Conservation (phyloP, 345 rosid species). For the Brassica carinata region DNA sequence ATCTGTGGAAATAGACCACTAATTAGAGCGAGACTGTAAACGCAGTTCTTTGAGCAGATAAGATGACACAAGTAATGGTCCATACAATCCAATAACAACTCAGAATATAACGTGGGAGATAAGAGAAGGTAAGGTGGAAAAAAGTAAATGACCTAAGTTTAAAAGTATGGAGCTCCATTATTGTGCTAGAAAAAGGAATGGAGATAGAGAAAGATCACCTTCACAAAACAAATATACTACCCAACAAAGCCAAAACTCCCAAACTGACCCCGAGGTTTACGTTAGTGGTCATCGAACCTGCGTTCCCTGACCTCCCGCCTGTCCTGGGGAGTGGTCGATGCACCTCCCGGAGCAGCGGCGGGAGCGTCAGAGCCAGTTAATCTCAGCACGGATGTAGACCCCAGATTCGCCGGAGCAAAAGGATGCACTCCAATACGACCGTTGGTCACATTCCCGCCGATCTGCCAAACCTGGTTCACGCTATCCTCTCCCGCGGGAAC, state of each 20-base stretch:
- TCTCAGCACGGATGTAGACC: slow-evolving; percentile 29
- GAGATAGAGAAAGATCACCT: not conserved
- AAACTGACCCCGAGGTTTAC: slow-evolving; percentile 36
- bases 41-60: slow-evolving; percentile 1
- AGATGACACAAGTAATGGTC: slow-evolving; percentile 15
- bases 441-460: slow-evolving; percentile 50
- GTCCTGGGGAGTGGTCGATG: slow-evolving; percentile 20
- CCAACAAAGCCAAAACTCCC: slow-evolving; percentile 30
- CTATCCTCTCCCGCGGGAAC: slow-evolving; percentile 50
- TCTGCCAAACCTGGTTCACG: slow-evolving; percentile 88
- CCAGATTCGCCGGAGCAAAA: slow-evolving; percentile 24
- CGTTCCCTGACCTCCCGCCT: slow-evolving; percentile 31
- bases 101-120: not conserved
- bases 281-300: not conserved
- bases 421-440: slow-evolving; percentile 46
- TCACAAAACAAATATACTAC: slow-evolving; percentile 15
- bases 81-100: slow-evolving; percentile 32
- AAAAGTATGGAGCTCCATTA: slow-evolving; percentile 25
- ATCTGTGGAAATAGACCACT: not conserved
- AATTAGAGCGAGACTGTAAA: too few relatives aligned
- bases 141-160: slow-evolving; percentile 15
- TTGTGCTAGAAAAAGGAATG: slow-evolving; percentile 4
- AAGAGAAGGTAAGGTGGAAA: not conserved
- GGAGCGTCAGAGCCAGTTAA: not conserved
- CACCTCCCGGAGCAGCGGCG: slow-evolving; percentile 16